Conservation (phyloP, 306 rosid genomes). For the Trifolium repens region DNA sequence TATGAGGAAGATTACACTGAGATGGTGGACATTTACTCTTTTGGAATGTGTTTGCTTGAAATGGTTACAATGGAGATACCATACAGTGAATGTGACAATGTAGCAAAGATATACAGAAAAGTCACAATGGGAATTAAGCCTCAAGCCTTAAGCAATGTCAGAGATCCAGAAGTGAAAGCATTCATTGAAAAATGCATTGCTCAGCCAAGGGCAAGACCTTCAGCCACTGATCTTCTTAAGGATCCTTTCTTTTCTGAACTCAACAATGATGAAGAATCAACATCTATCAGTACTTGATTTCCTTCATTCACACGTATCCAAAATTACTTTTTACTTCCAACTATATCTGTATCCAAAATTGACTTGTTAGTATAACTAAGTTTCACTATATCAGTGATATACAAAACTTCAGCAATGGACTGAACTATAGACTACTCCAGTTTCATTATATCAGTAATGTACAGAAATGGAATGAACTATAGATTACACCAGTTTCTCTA, state of each 20-base stretch:
- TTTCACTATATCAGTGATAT: constrained; percentile 33
- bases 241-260: constrained; percentile 83
- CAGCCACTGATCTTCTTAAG: constrained; percentile 80
- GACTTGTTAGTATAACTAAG: not conserved
- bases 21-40: constrained; percentile 96
- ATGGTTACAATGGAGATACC: constrained; percentile 93
- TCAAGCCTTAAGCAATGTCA: constrained; percentile 61
- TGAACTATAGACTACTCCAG: constrained; percentile 12
- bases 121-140: constrained; percentile 80
- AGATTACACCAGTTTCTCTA: constrained; percentile 2
- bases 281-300: constrained; percentile 42
- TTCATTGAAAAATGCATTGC: constrained; percentile 86
- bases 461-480: not conserved
- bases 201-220: constrained; percentile 87
- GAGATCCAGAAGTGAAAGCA: constrained; percentile 68
- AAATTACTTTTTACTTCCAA: constrained; percentile 27
- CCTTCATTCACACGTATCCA: constrained; percentile 6
- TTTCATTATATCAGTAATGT: constrained; percentile 15
- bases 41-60: constrained; percentile 94
- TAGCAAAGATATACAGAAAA: constrained; percentile 86
- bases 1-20: constrained; percentile 95
- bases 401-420: constrained; percentile 20
- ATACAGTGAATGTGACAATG: constrained; percentile 83
- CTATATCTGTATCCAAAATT: not conserved
- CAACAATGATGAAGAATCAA: constrained; percentile 49